A percentile compares a stretch with the other conserved stretches of the same genome.
phyloP scores from a whole-genome alignment of 768 basidiomycete genomes.

The Glaciozyma antarctica region DNA sequence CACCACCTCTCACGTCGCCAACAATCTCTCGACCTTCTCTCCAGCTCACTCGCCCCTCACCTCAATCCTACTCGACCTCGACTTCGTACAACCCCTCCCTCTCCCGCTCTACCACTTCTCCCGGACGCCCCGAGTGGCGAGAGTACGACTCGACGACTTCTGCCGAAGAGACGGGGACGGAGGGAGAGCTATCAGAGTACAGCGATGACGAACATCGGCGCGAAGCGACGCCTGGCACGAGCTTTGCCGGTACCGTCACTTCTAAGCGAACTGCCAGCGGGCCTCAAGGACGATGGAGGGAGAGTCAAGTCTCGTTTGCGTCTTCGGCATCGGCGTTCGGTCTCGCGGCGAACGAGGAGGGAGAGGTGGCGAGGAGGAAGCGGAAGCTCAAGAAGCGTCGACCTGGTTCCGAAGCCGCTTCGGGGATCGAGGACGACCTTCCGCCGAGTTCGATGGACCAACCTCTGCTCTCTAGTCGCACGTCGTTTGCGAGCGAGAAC shows the following conservation, averaged over 20 bases:
- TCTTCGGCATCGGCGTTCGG: constrained; percentile 10
- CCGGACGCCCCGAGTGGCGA: constrained; percentile 1
- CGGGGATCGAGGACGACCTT: neutral
- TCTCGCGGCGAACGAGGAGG: neutral
- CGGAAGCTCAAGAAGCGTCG: constrained; percentile 7
- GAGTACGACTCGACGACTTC: constrained; percentile 18
- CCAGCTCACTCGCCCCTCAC: too few relatives aligned
- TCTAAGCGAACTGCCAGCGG: neutral
- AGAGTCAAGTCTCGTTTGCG: constrained; percentile 18
- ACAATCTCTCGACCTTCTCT: too few relatives aligned
- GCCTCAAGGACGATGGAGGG: constrained; percentile 7
- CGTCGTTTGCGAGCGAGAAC: neutral
- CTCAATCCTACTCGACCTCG: neutral
- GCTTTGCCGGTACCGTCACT: neutral
- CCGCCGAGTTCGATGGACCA: neutral
- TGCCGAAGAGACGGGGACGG: constrained; percentile 6
- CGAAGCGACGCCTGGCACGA: neutral
- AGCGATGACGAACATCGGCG: constrained; percentile 12
- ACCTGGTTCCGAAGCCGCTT: neutral
- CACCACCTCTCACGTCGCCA: too few relatives aligned
- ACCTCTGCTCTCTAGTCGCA: neutral
- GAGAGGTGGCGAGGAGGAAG: neutral
- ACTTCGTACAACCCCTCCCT: neutral
- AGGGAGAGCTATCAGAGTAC: constrained; percentile 12
- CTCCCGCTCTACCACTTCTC: neutral